Evolutionary conservation across 1,284 basidiomycete species (phyloP).

Genomic region (Meira nashicola): DNA sequence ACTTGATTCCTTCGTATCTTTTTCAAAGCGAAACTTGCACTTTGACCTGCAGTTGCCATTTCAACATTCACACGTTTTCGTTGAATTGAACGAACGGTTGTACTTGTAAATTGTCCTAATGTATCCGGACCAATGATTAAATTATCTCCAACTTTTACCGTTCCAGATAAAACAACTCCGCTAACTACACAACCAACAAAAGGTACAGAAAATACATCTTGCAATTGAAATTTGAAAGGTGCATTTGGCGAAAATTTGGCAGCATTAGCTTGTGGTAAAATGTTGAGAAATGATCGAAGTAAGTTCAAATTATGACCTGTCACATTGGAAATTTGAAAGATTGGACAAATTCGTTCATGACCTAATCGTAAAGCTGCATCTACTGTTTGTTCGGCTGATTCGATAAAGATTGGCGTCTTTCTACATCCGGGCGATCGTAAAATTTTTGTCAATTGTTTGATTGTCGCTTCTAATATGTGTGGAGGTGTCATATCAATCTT

Average conservation of each 20-base stretch:
- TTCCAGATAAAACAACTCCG: constrained; percentile 65
- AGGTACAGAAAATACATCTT: constrained; percentile 62
- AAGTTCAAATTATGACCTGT: constrained; percentile 83
- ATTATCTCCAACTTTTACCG: constrained; percentile 59
- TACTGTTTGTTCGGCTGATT: constrained; percentile 30
- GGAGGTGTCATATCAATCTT: constrained; percentile 99
- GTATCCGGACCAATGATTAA: constrained; percentile 87
- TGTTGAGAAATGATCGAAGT: constrained; percentile 54
- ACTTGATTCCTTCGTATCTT: constrained; percentile 74
- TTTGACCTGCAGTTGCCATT: constrained; percentile 86
- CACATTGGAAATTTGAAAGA: constrained; percentile 91
- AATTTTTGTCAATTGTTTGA: constrained; percentile 88
- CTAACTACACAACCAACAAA: constrained; percentile 94
- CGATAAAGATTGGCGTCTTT: constrained; percentile 45
- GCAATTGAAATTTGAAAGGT: constrained; percentile 67
- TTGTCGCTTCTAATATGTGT: constrained; percentile 80
- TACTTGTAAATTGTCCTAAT: constrained; percentile 79
- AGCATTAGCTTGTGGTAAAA: constrained; percentile 40
- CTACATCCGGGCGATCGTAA: constrained; percentile 83
- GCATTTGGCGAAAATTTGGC: constrained; percentile 59
- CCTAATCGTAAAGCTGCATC: constrained; percentile 42
- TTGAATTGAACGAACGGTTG: constrained; percentile 85
- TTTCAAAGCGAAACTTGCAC: constrained; percentile 88
- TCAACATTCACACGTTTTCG: constrained; percentile 81
- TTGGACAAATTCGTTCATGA: constrained; percentile 68